phyloP scores from a whole-genome alignment of 78 protist genomes.

The Protostelium mycophagum region DNA sequence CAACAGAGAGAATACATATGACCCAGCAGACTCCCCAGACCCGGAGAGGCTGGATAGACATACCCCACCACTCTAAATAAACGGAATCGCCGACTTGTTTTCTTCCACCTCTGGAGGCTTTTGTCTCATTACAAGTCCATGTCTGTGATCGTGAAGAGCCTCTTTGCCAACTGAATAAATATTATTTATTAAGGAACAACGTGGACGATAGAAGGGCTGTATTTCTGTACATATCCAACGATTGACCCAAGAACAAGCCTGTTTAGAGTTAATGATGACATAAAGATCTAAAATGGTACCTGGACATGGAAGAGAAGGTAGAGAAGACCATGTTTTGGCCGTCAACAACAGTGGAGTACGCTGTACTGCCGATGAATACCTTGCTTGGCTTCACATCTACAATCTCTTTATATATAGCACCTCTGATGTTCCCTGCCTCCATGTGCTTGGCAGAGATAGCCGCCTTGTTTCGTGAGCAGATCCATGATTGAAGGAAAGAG shows the following conservation, averaged over 20 bases:
- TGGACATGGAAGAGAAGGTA: background rate
- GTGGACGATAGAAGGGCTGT: background rate
- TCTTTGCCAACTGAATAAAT: too few species aligned
- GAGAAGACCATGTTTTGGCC: background rate
- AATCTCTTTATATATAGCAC: background rate
- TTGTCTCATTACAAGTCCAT: too few species aligned
- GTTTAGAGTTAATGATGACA: background rate
- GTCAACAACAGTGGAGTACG: background rate
- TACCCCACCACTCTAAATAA: too few species aligned
- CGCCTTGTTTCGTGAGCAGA: background rate
- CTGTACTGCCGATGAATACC: background rate
- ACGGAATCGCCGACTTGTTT: too few species aligned
- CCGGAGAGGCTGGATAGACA: too few species aligned
- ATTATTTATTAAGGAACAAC: background rate
- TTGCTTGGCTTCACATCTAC: background rate
- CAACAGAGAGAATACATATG: too few species aligned
- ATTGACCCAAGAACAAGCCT: background rate
- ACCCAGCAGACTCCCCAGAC: too few species aligned
- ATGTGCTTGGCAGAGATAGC: background rate
- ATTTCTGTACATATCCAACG: background rate
- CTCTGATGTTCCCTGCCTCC: background rate
- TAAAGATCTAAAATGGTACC: background rate
- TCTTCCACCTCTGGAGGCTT: too few species aligned
- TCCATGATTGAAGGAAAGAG: background rate
- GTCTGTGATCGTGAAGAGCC: too few species aligned